phyloP scores from a whole-genome alignment of 495 filamentous ascomycete genomes.

The Neurospora sp. region DNA sequence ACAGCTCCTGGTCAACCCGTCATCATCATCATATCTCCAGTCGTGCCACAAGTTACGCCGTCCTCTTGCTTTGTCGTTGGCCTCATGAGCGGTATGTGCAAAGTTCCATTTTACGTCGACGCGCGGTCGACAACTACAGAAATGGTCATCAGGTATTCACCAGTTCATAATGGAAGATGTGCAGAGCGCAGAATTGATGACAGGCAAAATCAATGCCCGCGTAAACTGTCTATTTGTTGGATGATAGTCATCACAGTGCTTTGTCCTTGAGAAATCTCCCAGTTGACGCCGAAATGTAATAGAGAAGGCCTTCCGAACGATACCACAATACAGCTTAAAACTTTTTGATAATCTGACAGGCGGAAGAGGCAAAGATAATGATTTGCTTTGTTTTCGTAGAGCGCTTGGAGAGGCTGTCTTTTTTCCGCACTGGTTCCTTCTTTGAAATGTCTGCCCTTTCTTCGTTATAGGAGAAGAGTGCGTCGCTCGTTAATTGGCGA shows the following conservation, averaged over 20 bases:
- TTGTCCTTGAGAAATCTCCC: not conserved
- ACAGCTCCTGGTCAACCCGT: no score
- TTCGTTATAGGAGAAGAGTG: not conserved
- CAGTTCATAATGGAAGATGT: not conserved
- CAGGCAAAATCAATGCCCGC: not conserved
- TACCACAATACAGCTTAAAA: not conserved
- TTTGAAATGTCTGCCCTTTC: not conserved
- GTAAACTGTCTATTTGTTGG: not conserved
- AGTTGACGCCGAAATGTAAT: not conserved
- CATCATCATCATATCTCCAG: no score
- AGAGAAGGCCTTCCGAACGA: not conserved
- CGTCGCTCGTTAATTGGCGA: not conserved
- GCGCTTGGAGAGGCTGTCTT: not conserved
- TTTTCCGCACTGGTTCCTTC: not conserved
- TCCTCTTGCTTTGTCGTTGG: no score
- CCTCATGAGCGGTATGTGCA: no score
- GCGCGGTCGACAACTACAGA: no score
- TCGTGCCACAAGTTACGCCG: no score
- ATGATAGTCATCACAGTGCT: not conserved
- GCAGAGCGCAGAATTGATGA: not conserved
- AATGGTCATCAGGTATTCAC: not conserved
- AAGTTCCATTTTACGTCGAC: no score
- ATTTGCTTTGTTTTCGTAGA: not conserved
- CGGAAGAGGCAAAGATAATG: not conserved
- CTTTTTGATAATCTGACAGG: not conserved